Conservation (phyloP, 1,139 yeast genomes). For the Blastobotrys niveus region DNA sequence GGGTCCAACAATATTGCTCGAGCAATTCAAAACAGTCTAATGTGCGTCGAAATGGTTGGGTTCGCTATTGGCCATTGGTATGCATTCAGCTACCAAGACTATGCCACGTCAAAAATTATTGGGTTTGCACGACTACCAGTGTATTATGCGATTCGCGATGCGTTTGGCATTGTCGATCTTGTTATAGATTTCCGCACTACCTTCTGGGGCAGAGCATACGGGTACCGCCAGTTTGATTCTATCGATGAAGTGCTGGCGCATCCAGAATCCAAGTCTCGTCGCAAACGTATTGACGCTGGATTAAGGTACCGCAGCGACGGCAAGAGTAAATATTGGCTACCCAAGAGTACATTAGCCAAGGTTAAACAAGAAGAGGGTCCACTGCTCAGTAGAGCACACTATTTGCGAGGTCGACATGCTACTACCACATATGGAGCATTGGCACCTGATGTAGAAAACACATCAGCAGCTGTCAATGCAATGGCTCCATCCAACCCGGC, state of each 20-base stretch:
- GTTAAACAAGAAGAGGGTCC: conserved; percentile 6
- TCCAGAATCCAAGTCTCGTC: conserved; percentile 59
- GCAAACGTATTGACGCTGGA: conserved; percentile 76
- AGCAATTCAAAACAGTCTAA: conserved; percentile 68
- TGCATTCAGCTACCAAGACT: conserved; percentile 76
- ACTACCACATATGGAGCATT: conserved; percentile 10
- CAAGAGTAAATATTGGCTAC: conserved; percentile 78
- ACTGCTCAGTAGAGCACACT: conserved; percentile 4
- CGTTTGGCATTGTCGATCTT: conserved; percentile 69
- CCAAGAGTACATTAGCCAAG: conserved; percentile 27
- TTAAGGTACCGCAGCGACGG: conserved; percentile 77
- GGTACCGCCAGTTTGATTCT: conserved; percentile 77
- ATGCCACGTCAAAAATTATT: conserved; percentile 54
- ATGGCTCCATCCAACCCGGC: background rate
- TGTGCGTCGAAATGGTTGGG: conserved; percentile 78
- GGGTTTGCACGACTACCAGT: conserved; percentile 60
- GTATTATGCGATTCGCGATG: conserved; percentile 64
- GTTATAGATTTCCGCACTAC: conserved; percentile 71
- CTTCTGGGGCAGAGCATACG: conserved; percentile 69
- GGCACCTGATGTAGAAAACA: conserved; percentile 2
- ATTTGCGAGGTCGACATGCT: conserved; percentile 3
- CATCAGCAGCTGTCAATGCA: background rate
- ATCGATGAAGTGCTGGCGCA: conserved; percentile 67
- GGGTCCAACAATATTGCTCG: conserved; percentile 37
- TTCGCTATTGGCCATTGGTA: conserved; percentile 85